Base-by-base conservation (phyloP, 495 filamentous ascomycete species). In the Penicillium fimorum region DNA sequence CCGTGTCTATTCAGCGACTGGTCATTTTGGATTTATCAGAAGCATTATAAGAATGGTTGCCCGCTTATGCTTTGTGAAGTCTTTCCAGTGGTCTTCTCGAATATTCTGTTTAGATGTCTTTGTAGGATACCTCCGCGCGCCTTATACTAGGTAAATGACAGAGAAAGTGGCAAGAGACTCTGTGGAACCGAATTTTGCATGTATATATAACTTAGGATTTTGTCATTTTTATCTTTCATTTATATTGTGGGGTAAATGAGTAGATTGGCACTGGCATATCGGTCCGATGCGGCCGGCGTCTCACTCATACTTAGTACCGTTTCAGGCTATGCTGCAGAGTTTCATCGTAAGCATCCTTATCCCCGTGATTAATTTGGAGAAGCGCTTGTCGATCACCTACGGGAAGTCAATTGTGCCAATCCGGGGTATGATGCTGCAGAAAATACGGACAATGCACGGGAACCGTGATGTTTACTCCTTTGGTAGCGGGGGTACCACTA, bases 241-340 rank as follows among this genome's bases (percentile, higher is more conserved):
- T 12, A 12, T 18, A 13, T 5, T 20, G 17, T 32, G 27, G 6
- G 9, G 1, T 33, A 29, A 49, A 20, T 24, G 3, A 2, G 13
- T 9, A 24, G 20, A 25, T 37, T 25, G 5, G n/a, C 27, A 38
- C 1, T 30, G 50, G 38, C 5, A 37, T 32, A 5, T 45, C 52
- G 52, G 43, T 17, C 43, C 52, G 52, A 38, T 3, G 22, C 29
- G 27, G 32, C 22, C 32, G 9, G 25, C 25, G 33, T 30, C 5
- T 42, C n/a, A 10, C 20, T 37, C 18, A n/a, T 27, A 47, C 24
- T 47, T 54, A 42, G 52, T 33, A 13, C 15, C 18, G 52, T 54
- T 54, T 54, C 51, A 54, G 20, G 29, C 41, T 45, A 24, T 32
- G 29, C 42, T 46, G 42, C 42, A 46, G 18, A 37, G 51, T 54